These are phyloP conservation scores for Cryphonectria carpinicola DNA, from an alignment of 2,329 filamentous ascomycete genomes.

Conservation along the genomic window DNA sequence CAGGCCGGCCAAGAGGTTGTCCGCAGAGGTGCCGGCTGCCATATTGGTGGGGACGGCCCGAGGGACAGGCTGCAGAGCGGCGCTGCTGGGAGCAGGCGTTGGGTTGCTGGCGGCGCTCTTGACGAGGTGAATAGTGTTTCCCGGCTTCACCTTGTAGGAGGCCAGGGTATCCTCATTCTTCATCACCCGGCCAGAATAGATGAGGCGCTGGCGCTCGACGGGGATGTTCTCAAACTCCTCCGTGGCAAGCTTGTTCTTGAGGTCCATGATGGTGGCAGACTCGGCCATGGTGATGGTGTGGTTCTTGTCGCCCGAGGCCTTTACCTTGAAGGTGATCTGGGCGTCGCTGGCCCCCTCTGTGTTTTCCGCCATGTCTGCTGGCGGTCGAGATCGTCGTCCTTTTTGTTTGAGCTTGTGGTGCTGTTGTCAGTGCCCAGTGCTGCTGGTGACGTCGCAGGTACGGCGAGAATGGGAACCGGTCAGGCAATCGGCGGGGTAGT, in stretches of 20 bases:
- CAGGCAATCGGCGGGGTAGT: conserved; percentile 20
- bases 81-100: conserved; percentile 46
- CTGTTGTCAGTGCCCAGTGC: conserved; percentile 4
- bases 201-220: conserved; percentile 86
- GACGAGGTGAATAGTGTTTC: conserved; percentile 94
- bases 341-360: conserved; percentile 64
- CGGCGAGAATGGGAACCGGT: background rate
- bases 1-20: conserved; percentile 86
- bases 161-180: conserved; percentile 89
- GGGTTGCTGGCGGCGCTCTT: conserved; percentile 92
- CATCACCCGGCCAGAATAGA: conserved; percentile 95
- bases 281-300: conserved; percentile 81
- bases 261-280: conserved; percentile 76
- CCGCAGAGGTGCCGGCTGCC: conserved; percentile 74
- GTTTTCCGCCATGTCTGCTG: conserved; percentile 66
- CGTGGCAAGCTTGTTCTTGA: conserved; percentile 86
- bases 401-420: background rate
- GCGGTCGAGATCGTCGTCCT: conserved; percentile 8
- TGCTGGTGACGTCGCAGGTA: conserved; percentile 22
- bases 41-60: conserved; percentile 75
- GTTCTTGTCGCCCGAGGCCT: conserved; percentile 89
- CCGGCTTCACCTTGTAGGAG: conserved; percentile 92
- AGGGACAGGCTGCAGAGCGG: conserved; percentile 51
- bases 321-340: conserved; percentile 94
- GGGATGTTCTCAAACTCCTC: conserved; percentile 86